Evolutionary conservation across 2,329 filamentous ascomycete species (phyloP).

Genomic region (Stylonectria norvegica): DNA sequence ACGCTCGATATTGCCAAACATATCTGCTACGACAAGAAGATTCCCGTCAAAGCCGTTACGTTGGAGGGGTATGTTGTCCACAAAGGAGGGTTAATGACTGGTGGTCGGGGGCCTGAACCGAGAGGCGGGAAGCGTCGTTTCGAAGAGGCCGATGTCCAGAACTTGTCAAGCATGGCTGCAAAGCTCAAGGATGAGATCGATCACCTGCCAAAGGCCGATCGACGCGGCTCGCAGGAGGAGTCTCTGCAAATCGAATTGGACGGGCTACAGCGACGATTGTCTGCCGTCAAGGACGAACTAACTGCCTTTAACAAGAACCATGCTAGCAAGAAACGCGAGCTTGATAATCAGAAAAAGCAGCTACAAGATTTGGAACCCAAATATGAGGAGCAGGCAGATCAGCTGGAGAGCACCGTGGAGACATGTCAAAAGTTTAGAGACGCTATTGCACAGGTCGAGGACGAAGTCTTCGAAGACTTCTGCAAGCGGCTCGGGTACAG

Average conservation of each 20-base stretch:
- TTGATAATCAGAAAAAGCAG: constrained; percentile 69
- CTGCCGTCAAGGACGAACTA: constrained; percentile 70
- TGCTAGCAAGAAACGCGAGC: constrained; percentile 76
- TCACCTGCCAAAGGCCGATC: constrained; percentile 74
- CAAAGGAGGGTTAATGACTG: constrained; percentile 95
- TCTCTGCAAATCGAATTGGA: constrained; percentile 73
- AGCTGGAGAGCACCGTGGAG: constrained; percentile 57
- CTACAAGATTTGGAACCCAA: constrained; percentile 75
- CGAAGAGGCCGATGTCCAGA: constrained; percentile 85
- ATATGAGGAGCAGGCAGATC: constrained; percentile 66
- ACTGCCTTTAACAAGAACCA: constrained; percentile 78
- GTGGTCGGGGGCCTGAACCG: constrained; percentile 75
- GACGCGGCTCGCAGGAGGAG: constrained; percentile 75
- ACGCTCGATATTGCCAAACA: constrained; percentile 81
- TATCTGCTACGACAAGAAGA: constrained; percentile 78
- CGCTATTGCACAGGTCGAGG: constrained; percentile 77
- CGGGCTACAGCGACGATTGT: constrained; percentile 73
- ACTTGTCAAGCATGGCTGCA: constrained; percentile 71
- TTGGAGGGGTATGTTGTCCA: constrained; percentile 95
- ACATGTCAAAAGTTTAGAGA: constrained; percentile 52
- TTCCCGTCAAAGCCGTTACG: constrained; percentile 91
- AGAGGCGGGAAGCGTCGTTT: constrained; percentile 77
- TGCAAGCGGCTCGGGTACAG: constrained; percentile 82
- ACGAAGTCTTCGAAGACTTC: constrained; percentile 81
- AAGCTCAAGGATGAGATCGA: constrained; percentile 75